Evolutionary conservation across 2,329 filamentous ascomycete genomes (phyloP).

Genomic region (Aureobasidium sp.): DNA sequence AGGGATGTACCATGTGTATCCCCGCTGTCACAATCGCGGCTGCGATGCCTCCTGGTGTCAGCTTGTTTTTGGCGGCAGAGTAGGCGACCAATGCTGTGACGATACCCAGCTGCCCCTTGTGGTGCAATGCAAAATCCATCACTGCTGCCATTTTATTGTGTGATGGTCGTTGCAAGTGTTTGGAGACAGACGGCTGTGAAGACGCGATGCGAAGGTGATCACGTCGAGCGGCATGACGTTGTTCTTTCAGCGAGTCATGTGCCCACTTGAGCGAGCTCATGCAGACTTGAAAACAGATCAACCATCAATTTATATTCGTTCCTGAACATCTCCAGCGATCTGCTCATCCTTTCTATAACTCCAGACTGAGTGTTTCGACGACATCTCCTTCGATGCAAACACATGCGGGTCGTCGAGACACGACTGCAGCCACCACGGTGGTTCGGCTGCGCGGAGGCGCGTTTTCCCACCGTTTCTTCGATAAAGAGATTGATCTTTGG

Average conservation of each 20-base stretch:
- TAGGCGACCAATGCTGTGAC: slow-evolving; percentile 37
- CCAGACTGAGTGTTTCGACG: not conserved
- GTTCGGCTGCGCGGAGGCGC: not conserved
- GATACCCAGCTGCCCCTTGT: slow-evolving; percentile 6
- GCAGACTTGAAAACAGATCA: not conserved
- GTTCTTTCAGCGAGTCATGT: not conserved
- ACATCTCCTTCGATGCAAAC: not conserved
- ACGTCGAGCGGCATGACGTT: slow-evolving; percentile 3
- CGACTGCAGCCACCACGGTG: too few species aligned
- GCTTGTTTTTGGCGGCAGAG: slow-evolving; percentile 39
- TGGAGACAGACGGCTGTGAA: not conserved
- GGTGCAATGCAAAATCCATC: not conserved
- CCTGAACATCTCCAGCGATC: slow-evolving; percentile 1
- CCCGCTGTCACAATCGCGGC: slow-evolving; percentile 64
- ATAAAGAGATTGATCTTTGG: not conserved
- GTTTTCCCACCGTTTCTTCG: not conserved
- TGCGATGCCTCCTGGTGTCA: slow-evolving; percentile 68
- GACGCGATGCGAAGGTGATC: not conserved
- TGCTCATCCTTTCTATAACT: not conserved
- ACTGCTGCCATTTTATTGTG: not conserved
- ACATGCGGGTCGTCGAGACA: not conserved
- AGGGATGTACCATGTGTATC: slow-evolving; percentile 84
- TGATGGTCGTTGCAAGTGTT: not conserved
- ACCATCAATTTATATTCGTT: not conserved
- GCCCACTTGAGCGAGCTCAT: not conserved